These are phyloP conservation scores for Gaeumannomyces tritici DNA, from an alignment of 2,329 filamentous ascomycete genomes.

Conservation along the genomic window DNA sequence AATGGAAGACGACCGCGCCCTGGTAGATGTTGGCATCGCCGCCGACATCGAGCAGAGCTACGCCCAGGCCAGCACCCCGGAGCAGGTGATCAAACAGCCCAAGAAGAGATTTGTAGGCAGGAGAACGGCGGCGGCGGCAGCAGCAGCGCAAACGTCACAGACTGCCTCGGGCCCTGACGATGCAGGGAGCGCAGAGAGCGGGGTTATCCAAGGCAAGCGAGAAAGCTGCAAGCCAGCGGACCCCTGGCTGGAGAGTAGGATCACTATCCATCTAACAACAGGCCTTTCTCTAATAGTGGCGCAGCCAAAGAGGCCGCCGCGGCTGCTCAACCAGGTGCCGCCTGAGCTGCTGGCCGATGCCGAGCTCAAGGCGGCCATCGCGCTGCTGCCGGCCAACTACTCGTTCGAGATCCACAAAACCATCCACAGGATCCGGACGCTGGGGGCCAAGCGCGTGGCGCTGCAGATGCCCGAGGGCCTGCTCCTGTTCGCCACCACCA, in stretches of 20 bases:
- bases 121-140: conserved; percentile 61
- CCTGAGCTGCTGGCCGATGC: conserved; percentile 76
- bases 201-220: conserved; percentile 51
- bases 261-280: conserved; percentile 7
- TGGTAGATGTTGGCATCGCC: conserved; percentile 61
- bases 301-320: conserved; percentile 60
- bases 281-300: conserved; percentile 42
- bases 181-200: conserved; percentile 41
- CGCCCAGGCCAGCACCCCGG: neutral
- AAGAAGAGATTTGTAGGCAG: conserved; percentile 89
- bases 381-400: conserved; percentile 88
- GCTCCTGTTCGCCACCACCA: conserved; percentile 90
- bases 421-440: conserved; percentile 81
- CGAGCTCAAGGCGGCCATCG: conserved; percentile 78
- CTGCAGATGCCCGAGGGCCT: conserved; percentile 97
- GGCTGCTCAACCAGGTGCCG: conserved; percentile 86
- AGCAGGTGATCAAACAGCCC: conserved; percentile 49
- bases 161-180: conserved; percentile 22
- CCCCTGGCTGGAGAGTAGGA: neutral
- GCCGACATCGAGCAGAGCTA: conserved; percentile 45
- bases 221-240: neutral
- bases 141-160: conserved; percentile 22
- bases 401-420: conserved; percentile 98
- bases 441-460: conserved; percentile 71
- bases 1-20: conserved; percentile 70